These are phyloP conservation scores for Nicotiana rustica DNA, from an alignment of 305 asterid genomes.

Conservation along the genomic window DNA sequence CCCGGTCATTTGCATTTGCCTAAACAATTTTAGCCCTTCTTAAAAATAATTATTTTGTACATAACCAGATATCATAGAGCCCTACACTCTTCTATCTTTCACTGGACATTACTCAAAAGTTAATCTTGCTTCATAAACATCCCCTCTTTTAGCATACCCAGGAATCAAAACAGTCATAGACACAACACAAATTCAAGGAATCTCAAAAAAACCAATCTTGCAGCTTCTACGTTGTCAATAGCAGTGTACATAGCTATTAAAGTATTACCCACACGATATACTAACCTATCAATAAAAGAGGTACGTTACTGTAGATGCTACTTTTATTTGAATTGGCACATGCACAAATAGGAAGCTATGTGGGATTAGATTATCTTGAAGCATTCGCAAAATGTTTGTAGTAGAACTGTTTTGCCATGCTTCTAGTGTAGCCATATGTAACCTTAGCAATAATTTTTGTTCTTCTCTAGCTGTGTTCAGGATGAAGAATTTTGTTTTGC, in stretches of 20 bases:
- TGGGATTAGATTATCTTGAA: not conserved
- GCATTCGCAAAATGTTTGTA: not conserved
- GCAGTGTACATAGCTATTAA: conserved; percentile 59
- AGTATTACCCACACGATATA: conserved; percentile 27
- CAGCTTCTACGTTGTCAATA: conserved; percentile 58
- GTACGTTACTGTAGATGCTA: not conserved
- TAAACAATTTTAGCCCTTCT: conserved; percentile 63
- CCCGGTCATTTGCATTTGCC: conserved; percentile 64
- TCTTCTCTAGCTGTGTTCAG: not conserved
- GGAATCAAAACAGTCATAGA: conserved; percentile 67
- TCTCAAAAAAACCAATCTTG: conserved; percentile 62
- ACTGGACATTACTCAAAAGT: conserved; percentile 60
- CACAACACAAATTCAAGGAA: conserved; percentile 46
- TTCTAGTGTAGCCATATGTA: not conserved
- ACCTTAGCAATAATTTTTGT: not conserved
- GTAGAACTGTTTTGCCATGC: conserved; percentile 15
- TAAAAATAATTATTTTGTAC: conserved; percentile 69
- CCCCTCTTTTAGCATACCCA: conserved; percentile 60
- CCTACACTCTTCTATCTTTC: conserved; percentile 70
- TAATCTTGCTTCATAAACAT: conserved; percentile 47
- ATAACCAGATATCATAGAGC: conserved; percentile 74
- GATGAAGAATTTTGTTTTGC: not conserved
- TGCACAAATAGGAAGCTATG: conserved; percentile 13
- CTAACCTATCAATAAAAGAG: conserved; percentile 26
- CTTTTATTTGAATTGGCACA: not conserved